Evolutionary conservation across 352 stramenopile species (phyloP), one percentile per base, ranked within the genome.

Genomic region (Nothophytophthora sp.): DNA sequence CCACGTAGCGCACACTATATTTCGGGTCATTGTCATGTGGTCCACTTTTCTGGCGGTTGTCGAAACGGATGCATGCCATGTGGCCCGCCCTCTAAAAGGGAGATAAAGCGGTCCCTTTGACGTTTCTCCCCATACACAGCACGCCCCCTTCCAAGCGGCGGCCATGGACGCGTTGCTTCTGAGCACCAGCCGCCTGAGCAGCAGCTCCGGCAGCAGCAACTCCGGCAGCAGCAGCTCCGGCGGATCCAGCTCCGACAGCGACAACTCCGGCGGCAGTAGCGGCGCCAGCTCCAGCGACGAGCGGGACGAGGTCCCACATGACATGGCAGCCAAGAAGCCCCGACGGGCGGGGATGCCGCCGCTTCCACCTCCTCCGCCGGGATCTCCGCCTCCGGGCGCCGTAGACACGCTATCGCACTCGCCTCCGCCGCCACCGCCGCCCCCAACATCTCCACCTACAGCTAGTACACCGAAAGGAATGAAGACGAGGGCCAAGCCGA

Each of bases 161-260:
- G 39, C 43, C 28, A 67, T 70, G 64, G 55, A 67, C 46, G 50
- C 58, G 57, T 50, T 62, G 40, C 29, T 65, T 30, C 15, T 55
- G 24, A 19, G 39, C 15, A 46, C 36, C 7, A 15, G 38, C 19
- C 47, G 42, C 40, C 72, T 68, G 47, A 70, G 46, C 51, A 67
- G 58, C 45, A 76, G 55, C 22, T 43, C 45, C 6, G 34, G 38
- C 36, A 56, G 29, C 22, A 56, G 46, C 32, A 56, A 56, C 23
- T 71, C 60, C 24, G 50, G 47, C 46, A 66, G 55, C 15, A 38
- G 32, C 25, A 73, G 67, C 58, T 61, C 64, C 32, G 68, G 60
- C 42, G 62, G 63, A 29, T 72, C 60, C 50, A 85, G 63, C 48
- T 70, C 65, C 36, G 58, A 47, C 40, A 82, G 63, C 40, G 80